Evolutionary conservation across 2,329 filamentous ascomycete species (phyloP).

Genomic region (Epichloe aotearoae): DNA sequence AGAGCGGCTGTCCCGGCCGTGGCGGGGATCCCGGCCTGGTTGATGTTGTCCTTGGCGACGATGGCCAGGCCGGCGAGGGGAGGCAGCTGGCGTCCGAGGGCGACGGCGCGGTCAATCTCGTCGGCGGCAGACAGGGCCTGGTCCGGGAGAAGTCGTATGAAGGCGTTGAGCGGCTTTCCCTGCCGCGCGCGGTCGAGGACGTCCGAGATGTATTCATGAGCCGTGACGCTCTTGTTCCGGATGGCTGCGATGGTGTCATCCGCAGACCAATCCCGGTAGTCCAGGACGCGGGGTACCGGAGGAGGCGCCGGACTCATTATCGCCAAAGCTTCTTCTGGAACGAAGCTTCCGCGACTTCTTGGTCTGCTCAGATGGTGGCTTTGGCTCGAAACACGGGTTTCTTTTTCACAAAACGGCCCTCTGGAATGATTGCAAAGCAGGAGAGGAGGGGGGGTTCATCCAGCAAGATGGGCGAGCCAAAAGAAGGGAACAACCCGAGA

Average conservation of each 20-base stretch:
- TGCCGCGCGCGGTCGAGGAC: constrained; percentile 1
- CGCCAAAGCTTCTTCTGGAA: no score
- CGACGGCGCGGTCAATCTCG: constrained; percentile 2
- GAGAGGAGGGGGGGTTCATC: no score
- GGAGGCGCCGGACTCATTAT: not conserved
- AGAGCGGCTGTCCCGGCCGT: constrained; percentile 9
- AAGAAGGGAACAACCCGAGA: no score
- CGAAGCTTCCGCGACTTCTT: no score
- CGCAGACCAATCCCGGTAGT: constrained; percentile 1
- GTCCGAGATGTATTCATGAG: constrained; percentile 1
- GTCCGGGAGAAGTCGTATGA: constrained; percentile 1
- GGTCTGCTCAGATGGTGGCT: no score
- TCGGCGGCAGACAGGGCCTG: constrained; percentile 1
- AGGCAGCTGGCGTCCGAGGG: constrained; percentile 5
- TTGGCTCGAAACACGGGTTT: no score
- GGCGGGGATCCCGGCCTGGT: constrained; percentile 6
- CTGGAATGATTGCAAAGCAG: no score
- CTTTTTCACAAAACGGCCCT: no score
- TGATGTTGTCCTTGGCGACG: constrained; percentile 12
- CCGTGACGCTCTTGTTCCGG: constrained; percentile 1
- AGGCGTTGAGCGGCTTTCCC: constrained; percentile 1
- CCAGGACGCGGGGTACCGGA: not conserved
- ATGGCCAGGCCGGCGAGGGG: constrained; percentile 12
- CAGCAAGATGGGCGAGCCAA: no score
- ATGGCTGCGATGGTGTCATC: constrained; percentile 1